A percentile compares a stretch with the other conserved stretches of the same genome.
phyloP scores from a whole-genome alignment of 371 early-diverging fungal genomes.

The Neoconidiobolus thromboides region DNA sequence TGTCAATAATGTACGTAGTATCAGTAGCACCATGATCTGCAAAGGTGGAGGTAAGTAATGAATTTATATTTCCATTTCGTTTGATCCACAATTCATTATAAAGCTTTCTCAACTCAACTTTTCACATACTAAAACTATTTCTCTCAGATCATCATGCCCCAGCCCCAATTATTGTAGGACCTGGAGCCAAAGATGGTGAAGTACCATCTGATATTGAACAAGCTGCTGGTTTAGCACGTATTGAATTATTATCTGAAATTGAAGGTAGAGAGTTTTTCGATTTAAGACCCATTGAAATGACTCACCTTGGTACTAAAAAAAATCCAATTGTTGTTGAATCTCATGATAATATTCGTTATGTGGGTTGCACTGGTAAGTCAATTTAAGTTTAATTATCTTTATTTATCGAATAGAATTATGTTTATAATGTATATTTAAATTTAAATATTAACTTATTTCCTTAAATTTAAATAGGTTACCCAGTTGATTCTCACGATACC shows the following conservation, averaged over 20 bases:
- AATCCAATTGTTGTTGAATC: slow-evolving; percentile 78
- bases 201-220: slow-evolving; percentile 79
- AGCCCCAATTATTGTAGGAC: slow-evolving; percentile 16
- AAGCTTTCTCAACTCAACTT: not conserved
- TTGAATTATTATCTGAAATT: slow-evolving; percentile 65
- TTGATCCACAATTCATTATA: not conserved
- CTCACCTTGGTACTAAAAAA: slow-evolving; percentile 57
- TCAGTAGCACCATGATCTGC: not conserved
- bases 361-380: slow-evolving; percentile 77
- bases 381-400: no score
- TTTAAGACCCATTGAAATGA: slow-evolving; percentile 56
- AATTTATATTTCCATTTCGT: not conserved
- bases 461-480: slow-evolving; percentile 35
- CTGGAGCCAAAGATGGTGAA: slow-evolving; percentile 38
- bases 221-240: slow-evolving; percentile 81
- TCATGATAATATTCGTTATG: slow-evolving; percentile 58
- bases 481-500: slow-evolving; percentile 71
- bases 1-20: not conserved
- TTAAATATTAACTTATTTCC: no score
- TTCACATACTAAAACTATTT: not conserved
- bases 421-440: no score
- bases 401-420: no score
- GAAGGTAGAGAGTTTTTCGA: slow-evolving; percentile 80
- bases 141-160: not conserved
- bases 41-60: not conserved